These are phyloP conservation scores for Fusarium vanettenii DNA, from an alignment of 2,329 filamentous ascomycete species.

Conservation along the genomic window DNA sequence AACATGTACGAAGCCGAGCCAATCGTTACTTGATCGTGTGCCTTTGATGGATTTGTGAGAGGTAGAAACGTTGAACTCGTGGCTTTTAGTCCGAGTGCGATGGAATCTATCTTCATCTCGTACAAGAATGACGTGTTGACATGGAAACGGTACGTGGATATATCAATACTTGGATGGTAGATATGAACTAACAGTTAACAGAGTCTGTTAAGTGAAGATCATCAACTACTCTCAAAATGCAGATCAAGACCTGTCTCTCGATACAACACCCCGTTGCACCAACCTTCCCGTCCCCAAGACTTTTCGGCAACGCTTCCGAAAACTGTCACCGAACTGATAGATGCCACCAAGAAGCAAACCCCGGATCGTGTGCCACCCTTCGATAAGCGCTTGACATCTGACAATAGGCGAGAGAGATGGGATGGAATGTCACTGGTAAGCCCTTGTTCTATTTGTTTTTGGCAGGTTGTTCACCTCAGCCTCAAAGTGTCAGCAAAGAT, in stretches of 20 bases:
- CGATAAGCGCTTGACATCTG: background rate
- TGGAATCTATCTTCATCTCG: background rate
- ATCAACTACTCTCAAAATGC: background rate
- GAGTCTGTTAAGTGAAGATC: background rate
- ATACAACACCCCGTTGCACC: background rate
- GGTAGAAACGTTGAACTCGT: background rate
- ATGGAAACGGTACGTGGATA: background rate
- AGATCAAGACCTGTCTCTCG: background rate
- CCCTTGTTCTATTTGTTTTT: background rate
- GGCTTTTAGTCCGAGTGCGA: background rate
- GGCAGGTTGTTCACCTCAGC: background rate
- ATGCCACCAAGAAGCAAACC: background rate
- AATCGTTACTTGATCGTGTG: background rate
- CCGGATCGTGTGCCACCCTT: background rate
- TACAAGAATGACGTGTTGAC: background rate
- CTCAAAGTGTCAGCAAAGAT: background rate
- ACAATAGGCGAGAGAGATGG: background rate
- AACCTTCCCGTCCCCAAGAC: background rate
- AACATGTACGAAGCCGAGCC: background rate
- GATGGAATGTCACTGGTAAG: background rate
- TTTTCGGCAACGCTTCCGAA: background rate
- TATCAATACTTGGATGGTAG: background rate
- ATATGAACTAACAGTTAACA: background rate
- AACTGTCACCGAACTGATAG: background rate
- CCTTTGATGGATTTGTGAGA: background rate